Conservation (phyloP, 257 asterid species). For the Salvia splendens region DNA sequence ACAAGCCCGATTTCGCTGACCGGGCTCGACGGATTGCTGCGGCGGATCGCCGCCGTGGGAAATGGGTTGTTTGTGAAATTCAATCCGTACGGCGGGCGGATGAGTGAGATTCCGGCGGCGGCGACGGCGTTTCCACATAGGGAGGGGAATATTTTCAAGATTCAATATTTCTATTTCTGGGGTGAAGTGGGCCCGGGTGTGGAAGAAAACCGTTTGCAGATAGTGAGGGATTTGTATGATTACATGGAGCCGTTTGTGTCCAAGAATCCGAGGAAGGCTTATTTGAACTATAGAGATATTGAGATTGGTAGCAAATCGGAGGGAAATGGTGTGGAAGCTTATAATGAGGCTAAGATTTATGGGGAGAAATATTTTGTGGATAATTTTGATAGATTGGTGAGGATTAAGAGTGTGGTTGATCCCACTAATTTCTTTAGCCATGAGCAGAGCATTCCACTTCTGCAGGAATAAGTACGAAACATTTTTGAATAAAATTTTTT, state of each 20-base stretch:
- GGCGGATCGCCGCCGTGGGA: not conserved
- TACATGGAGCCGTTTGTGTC: slow-evolving; percentile 49
- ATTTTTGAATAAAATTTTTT: too few species aligned
- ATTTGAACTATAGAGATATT: slow-evolving; percentile 47
- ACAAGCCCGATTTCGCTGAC: slow-evolving; percentile 17
- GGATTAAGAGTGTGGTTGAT: slow-evolving; percentile 43
- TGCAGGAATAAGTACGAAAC: too few species aligned
- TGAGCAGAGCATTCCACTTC: slow-evolving; percentile 47
- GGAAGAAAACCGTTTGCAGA: not conserved
- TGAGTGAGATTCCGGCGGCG: slow-evolving; percentile 35
- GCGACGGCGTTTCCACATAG: slow-evolving; percentile 42
- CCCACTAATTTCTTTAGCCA: slow-evolving; percentile 49
- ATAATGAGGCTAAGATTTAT: slow-evolving; percentile 36
- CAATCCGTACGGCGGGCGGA: slow-evolving; percentile 45
- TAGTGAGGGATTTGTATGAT: slow-evolving; percentile 14
- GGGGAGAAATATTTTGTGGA: slow-evolving; percentile 47
- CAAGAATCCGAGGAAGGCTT: slow-evolving; percentile 41
- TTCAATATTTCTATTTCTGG: slow-evolving; percentile 29
- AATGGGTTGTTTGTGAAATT: not conserved
- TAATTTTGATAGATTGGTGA: slow-evolving; percentile 48
- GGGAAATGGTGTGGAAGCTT: slow-evolving; percentile 20
- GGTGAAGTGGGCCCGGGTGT: slow-evolving; percentile 13
- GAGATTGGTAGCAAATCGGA: slow-evolving; percentile 41
- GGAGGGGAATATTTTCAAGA: slow-evolving; percentile 40
- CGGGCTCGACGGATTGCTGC: not conserved